These are phyloP conservation scores for Monilinia fructigena DNA, from an alignment of 2,329 filamentous ascomycete species.

Conservation along the genomic window DNA sequence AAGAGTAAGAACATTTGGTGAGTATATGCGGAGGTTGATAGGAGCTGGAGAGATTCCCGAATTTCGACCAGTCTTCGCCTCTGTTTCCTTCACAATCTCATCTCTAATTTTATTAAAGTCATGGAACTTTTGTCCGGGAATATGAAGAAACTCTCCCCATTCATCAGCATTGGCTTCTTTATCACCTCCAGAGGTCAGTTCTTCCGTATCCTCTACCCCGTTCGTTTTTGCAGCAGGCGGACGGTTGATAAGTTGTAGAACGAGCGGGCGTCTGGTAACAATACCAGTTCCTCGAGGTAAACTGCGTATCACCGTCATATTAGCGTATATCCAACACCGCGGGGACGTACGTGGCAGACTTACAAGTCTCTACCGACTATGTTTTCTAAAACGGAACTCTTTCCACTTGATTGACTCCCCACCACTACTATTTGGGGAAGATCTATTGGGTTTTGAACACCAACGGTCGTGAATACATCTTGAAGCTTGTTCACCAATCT, in stretches of 20 bases:
- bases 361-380: slow-evolving; percentile 99
- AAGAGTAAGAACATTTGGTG: slow-evolving; percentile 93
- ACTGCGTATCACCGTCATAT: slow-evolving; percentile 49
- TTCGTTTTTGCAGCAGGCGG: slow-evolving; percentile 64
- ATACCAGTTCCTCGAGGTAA: slow-evolving; percentile 96
- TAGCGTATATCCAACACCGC: slow-evolving; percentile 32
- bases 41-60: slow-evolving; percentile 93
- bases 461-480: slow-evolving; percentile 98
- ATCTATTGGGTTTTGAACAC: slow-evolving; percentile 99
- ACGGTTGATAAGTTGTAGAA: slow-evolving; percentile 97
- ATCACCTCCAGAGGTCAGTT: slow-evolving; percentile 67
- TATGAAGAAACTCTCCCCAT: slow-evolving; percentile 98
- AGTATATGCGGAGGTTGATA: slow-evolving; percentile 98
- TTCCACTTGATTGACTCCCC: slow-evolving; percentile 97
- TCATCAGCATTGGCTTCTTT: slow-evolving; percentile 89
- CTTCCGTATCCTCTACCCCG: slow-evolving; percentile 59
- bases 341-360: slow-evolving; percentile 44
- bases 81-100: slow-evolving; percentile 94
- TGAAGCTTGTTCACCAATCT: slow-evolving; percentile 97
- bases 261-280: slow-evolving; percentile 90
- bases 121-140: slow-evolving; percentile 94
- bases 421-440: slow-evolving; percentile 97
- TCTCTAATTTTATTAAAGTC: slow-evolving; percentile 99
- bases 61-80: slow-evolving; percentile 94
- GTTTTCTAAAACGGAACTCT: slow-evolving; percentile 98